phyloP scores from a whole-genome alignment of 2,329 filamentous ascomycete genomes.

The Fusarium concolor region DNA sequence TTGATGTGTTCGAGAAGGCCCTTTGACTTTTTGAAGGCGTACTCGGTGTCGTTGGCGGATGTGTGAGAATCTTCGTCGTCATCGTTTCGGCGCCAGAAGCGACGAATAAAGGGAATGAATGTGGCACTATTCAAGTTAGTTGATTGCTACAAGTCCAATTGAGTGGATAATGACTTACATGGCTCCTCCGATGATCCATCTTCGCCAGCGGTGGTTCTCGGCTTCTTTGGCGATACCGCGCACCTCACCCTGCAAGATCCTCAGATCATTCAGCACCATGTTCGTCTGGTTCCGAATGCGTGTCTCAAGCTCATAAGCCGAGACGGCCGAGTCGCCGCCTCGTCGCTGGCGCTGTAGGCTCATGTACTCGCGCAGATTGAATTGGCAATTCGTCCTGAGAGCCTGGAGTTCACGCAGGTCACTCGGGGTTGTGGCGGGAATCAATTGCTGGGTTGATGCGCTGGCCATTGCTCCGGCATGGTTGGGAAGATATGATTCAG shows the following conservation, averaged over 20 bases:
- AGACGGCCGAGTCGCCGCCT: slow-evolving; percentile 46
- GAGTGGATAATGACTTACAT: slow-evolving; percentile 55
- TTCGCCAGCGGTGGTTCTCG: slow-evolving; percentile 64
- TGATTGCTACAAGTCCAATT: not conserved
- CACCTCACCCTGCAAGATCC: slow-evolving; percentile 58
- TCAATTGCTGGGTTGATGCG: slow-evolving; percentile 32
- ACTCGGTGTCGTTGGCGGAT: slow-evolving; percentile 65
- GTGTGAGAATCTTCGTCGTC: slow-evolving; percentile 52
- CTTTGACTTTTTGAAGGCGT: slow-evolving; percentile 65
- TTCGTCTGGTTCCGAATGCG: slow-evolving; percentile 58
- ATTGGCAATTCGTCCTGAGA: slow-evolving; percentile 52
- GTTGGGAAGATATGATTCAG: slow-evolving; percentile 40
- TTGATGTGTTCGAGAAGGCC: slow-evolving; percentile 63
- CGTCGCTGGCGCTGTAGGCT: slow-evolving; percentile 49
- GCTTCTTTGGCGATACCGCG: slow-evolving; percentile 56
- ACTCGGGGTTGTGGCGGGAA: slow-evolving; percentile 33
- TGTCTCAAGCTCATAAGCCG: slow-evolving; percentile 54
- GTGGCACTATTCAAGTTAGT: slow-evolving; percentile 54
- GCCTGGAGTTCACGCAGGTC: slow-evolving; percentile 48
- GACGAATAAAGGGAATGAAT: slow-evolving; percentile 64
- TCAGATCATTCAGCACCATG: slow-evolving; percentile 59
- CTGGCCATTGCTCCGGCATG: slow-evolving; percentile 38
- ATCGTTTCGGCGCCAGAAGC: slow-evolving; percentile 61
- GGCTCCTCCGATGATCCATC: slow-evolving; percentile 63
- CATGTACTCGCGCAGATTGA: slow-evolving; percentile 53